phyloP scores from a whole-genome alignment of 306 rosid species.

The Vigna reflexopilosa region DNA sequence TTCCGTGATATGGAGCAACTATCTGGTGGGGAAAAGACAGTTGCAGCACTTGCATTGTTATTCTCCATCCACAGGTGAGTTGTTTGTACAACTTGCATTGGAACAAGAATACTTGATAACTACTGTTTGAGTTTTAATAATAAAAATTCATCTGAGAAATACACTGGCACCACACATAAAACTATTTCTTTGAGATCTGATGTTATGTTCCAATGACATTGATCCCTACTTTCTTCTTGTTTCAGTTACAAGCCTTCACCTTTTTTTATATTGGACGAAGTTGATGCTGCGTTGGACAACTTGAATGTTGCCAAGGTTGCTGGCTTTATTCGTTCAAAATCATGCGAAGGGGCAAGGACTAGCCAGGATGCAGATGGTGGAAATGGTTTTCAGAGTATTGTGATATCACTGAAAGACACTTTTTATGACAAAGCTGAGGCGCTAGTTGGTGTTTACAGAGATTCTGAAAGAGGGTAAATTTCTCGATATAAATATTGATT shows the following conservation, averaged over 20 bases:
- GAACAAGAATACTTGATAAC: not conserved
- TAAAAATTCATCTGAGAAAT: not conserved
- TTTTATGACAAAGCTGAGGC: constrained; percentile 96
- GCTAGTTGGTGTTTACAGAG: constrained; percentile 89
- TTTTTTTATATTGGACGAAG: constrained; percentile 98
- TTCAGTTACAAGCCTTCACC: constrained; percentile 97
- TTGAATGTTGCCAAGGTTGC: constrained; percentile 97
- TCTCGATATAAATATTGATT: not conserved
- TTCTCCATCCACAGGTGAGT: constrained; percentile 92
- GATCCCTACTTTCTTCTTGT: constrained; percentile 38
- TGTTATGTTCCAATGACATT: constrained; percentile 37
- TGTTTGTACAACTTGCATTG: constrained; percentile 18
- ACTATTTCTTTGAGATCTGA: not conserved
- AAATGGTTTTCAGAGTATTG: constrained; percentile 93
- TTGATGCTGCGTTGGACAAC: constrained; percentile 99
- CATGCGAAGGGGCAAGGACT: constrained; percentile 83
- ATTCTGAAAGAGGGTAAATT: constrained; percentile 77
- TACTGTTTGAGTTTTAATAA: not conserved
- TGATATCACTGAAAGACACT: constrained; percentile 90
- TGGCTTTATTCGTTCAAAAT: constrained; percentile 93
- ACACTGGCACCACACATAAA: constrained; percentile 21
- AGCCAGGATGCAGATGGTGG: constrained; percentile 78
- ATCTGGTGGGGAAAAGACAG: constrained; percentile 98
- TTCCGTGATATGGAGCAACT: constrained; percentile 98
- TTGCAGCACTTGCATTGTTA: constrained; percentile 95